Base-by-base conservation (phyloP, 2,329 filamentous ascomycete species). In the Neonectria faginata region DNA sequence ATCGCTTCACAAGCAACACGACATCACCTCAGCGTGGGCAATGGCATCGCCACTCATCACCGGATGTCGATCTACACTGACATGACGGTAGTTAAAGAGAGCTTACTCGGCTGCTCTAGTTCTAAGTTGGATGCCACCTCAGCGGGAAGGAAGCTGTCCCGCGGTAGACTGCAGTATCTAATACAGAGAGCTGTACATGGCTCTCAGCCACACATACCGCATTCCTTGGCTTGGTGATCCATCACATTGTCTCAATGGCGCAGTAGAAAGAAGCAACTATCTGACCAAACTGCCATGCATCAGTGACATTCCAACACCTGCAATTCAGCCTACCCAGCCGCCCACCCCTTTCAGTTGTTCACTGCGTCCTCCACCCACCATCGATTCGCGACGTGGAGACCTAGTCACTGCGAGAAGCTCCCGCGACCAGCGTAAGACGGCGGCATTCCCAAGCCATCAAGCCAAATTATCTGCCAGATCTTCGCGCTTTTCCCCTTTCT, bases 261-360 rank as follows among this genome's bases (percentile, higher is more conserved):
- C 60, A 51, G 31, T 55, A 27, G 42, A 36, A 64, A 72, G 62
- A 72, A 72, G 70, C 67, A 71, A 72, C 3, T 67, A 53, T 70
- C 54, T 62, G 55, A 57, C 63, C 48, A n/a, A 53, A 48, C 42
- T 53, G 45, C 58, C 53, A 47, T 65, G 57, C 39, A 51, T 51
- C 52, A 62, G 67, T 61, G 64, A 64, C 60, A 67, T 57, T 57
- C 47, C 55, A 56, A 59, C 60, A 58, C 47, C 54, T 61, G 50
- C 59, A 22, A 52, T 47, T 67, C 59, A 48, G 42, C 11, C 51
- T 55, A 11, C 22, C 18, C 51, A 27, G 20, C 51, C 31, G 52
- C 55, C 44, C 42, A 55, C 42, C 41, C 57, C 42, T 33, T 10
- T 42, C 39, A 10, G n/a, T 42, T 7, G n/a, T 60, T 63, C 60